Evolutionary conservation across 73 alveolate genomes (phyloP).

Genomic region (Blepharisma japonicum): DNA sequence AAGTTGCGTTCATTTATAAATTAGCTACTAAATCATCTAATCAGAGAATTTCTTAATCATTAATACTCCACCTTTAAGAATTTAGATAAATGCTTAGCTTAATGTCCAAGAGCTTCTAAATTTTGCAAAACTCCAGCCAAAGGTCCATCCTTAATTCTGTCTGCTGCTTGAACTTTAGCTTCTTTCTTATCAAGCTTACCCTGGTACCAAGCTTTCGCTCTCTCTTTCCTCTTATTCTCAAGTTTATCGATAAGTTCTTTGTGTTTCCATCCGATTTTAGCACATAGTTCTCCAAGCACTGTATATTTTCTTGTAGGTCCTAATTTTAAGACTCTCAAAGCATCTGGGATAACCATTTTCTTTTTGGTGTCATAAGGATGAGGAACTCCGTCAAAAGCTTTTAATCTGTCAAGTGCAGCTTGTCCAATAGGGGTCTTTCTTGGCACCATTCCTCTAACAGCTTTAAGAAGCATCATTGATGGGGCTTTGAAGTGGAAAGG

Average conservation of each 20-base stretch:
- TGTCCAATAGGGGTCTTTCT: slow-evolving; percentile 97
- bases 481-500: slow-evolving; percentile 97
- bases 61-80: too few species aligned
- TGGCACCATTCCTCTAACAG: slow-evolving; percentile 85
- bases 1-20: too few species aligned
- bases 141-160: background rate
- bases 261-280: slow-evolving; percentile 89
- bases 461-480: slow-evolving; percentile 94
- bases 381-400: slow-evolving; percentile 93
- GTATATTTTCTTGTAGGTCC: slow-evolving; percentile 74
- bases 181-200: background rate
- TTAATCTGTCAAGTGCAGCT: slow-evolving; percentile 85
- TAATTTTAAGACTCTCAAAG: slow-evolving; percentile 82
- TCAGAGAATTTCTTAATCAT: too few species aligned
- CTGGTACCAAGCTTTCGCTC: slow-evolving; percentile 27
- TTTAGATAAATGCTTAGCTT: too few species aligned
- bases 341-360: slow-evolving; percentile 92
- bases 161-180: background rate
- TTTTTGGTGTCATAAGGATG: slow-evolving; percentile 91
- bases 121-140: background rate
- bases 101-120: too few species aligned
- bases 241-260: slow-evolving; percentile 69
- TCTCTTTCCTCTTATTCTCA: slow-evolving; percentile 88
- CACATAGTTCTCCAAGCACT: slow-evolving; percentile 87
- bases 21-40: too few species aligned